Evolutionary conservation across 805 yeast genomes (phyloP), one percentile per base, ranked within the genome.

Genomic region (Nakazawaea populi): DNA sequence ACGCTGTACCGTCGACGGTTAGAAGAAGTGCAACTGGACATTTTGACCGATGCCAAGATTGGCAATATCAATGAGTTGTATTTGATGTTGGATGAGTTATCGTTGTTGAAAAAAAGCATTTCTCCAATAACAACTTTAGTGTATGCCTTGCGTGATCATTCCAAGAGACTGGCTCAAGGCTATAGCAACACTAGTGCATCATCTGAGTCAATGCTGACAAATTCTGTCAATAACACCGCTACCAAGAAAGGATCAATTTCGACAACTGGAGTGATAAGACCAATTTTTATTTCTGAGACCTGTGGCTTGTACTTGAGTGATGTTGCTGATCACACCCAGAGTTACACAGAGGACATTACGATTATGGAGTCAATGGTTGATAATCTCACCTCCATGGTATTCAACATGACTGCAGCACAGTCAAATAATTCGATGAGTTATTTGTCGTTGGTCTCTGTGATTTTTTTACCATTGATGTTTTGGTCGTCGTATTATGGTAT

Each of bases 401-500:
- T 80, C 67, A 81, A 81, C 55, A 80, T 83, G 3, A 73, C 80
- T 40, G 74, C 82, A 1, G 77, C 77, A 9, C 76, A 76, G 43
- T 77, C 81, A 2, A 77, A 79, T 54, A 77, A 71, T 54, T 73
- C 84, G 4, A 80, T 81, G 74, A 70, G 72, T 48, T 72, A 74
- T 59, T 65, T 81, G 42, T 76, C 84, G 6, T 59, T 81, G 38
- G 77, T 81, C 8, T 76, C 85, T 1, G 84, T 81, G 11, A 72
- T 81, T 11, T 80, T 81, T 56, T 66, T 81, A 38, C 86, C 86
- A 5, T 59, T 81, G 49, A 73, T 81, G 5, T 81, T 81, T 58
- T 70, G 82, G 73, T 79, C 85, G 1, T 85, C 85, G 10, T 81
- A 79, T 58, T 81, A 76, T 52, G 83, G 83, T 14, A 78, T 78